A percentile compares a stretch with the other conserved stretches of the same genome.
Conservation (phyloP, 495 filamentous ascomycete species). For the Bombardia bombarda region DNA sequence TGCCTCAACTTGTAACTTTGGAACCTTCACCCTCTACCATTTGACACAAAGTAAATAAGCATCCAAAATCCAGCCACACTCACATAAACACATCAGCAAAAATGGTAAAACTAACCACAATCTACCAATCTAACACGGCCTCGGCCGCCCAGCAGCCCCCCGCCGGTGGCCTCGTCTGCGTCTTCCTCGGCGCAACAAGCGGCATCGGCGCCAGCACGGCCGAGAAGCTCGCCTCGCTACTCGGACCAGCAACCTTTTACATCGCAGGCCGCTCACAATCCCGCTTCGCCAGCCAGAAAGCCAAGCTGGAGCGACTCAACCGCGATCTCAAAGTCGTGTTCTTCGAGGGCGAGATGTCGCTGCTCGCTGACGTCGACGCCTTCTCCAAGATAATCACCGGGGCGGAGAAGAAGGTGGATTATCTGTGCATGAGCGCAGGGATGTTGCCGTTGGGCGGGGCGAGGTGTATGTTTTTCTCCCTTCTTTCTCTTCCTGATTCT, state of each 20-base stretch:
- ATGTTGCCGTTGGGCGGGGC: slow-evolving; percentile 4
- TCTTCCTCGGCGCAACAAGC: slow-evolving; percentile 21
- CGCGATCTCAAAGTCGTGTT: slow-evolving; percentile 10
- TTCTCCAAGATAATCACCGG: slow-evolving; percentile 4
- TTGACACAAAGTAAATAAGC: too few relatives aligned
- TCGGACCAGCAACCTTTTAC: slow-evolving; percentile 16
- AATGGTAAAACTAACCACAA: background rate
- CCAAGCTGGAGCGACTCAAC: slow-evolving; percentile 2
- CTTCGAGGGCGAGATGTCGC: slow-evolving; percentile 13
- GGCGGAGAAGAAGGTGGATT: slow-evolving; percentile 10
- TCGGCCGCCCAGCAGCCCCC: slow-evolving; percentile 6
- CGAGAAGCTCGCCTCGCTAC: slow-evolving; percentile 12
- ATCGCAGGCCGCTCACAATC: slow-evolving; percentile 11
- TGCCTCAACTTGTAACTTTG: too few relatives aligned
- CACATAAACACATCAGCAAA: background rate
- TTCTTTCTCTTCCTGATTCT: too few relatives aligned
- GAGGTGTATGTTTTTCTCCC: background rate
- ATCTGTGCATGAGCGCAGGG: slow-evolving; percentile 17
- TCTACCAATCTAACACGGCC: slow-evolving; percentile 5
- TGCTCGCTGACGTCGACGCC: slow-evolving; percentile 13
- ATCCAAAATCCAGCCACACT: too few relatives aligned
- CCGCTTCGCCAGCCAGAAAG: slow-evolving; percentile 3
- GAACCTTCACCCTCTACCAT: too few relatives aligned
- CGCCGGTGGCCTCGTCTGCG: slow-evolving; percentile 12
- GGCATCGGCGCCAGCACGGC: slow-evolving; percentile 17